phyloP scores from a whole-genome alignment of 805 yeast genomes.

The Nakazawaea laoshanensis region DNA sequence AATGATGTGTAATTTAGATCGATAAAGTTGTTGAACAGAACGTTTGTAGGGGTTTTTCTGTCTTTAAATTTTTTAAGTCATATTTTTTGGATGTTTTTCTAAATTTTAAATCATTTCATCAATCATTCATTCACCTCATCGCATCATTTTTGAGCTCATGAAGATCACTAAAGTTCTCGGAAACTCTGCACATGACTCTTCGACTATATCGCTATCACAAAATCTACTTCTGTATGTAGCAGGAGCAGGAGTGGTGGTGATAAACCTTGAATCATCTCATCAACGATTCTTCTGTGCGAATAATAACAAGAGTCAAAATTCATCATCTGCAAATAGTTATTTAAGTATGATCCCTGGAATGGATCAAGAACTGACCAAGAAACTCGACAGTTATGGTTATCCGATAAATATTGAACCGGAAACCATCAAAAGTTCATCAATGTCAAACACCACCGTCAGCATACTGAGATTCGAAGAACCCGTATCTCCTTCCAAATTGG shows the following conservation, averaged over 20 bases:
- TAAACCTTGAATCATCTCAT: slow-evolving; percentile 11
- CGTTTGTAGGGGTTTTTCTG: no score
- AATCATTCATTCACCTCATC: no score
- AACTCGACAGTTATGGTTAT: slow-evolving; percentile 27
- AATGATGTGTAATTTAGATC: no score
- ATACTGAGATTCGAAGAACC: slow-evolving; percentile 13
- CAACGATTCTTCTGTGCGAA: slow-evolving; percentile 51
- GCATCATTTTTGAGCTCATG: no score
- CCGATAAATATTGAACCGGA: slow-evolving; percentile 23
- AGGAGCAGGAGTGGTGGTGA: slow-evolving; percentile 52
- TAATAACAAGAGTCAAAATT: slow-evolving; percentile 13
- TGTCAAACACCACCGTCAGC: slow-evolving; percentile 8
- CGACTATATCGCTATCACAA: slow-evolving; percentile 31
- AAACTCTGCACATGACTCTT: slow-evolving; percentile 33
- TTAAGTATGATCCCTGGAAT: slow-evolving; percentile 18
- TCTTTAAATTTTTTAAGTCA: no score
- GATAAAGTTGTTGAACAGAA: no score
- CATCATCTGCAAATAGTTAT: slow-evolving; percentile 20
- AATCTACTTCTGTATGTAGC: slow-evolving; percentile 44
- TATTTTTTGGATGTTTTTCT: no score
- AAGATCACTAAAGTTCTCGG: slow-evolving; percentile 25
- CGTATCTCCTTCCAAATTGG: slow-evolving; percentile 13
- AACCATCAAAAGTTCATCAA: slow-evolving; percentile 12
- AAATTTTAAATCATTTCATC: no score
- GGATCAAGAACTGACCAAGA: slow-evolving; percentile 8